A percentile compares a stretch with the other conserved stretches of the same genome.
Conservation (phyloP, 2,329 filamentous ascomycete genomes). For the Pseudonectria foliicola region DNA sequence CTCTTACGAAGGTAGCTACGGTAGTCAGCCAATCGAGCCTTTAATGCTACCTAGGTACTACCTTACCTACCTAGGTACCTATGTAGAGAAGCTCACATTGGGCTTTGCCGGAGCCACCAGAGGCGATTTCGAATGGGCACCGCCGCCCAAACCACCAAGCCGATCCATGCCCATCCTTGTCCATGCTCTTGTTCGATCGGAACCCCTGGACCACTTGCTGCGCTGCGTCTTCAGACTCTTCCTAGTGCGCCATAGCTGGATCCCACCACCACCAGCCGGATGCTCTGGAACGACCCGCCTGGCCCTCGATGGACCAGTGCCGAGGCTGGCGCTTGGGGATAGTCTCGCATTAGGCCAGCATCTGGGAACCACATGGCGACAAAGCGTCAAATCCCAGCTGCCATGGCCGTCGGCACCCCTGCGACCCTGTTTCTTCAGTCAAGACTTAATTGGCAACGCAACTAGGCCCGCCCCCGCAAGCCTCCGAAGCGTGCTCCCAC, state of each 20-base stretch:
- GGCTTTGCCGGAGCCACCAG: no score
- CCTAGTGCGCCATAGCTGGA: not conserved
- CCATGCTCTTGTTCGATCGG: not conserved
- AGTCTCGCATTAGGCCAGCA: slow-evolving; percentile 14
- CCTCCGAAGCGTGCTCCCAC: slow-evolving; percentile 10
- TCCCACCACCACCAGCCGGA: not conserved
- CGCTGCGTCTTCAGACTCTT: slow-evolving; percentile 1
- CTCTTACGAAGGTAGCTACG: no score
- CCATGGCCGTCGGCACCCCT: slow-evolving; percentile 1
- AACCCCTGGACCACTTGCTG: not conserved
- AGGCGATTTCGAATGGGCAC: no score
- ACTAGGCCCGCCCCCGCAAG: slow-evolving; percentile 23
- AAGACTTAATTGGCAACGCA: slow-evolving; percentile 7
- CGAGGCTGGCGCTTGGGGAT: slow-evolving; percentile 13
- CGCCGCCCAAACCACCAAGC: no score
- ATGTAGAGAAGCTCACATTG: no score
- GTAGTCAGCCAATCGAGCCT: no score
- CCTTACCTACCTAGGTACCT: no score
- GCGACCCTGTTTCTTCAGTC: slow-evolving; percentile 1
- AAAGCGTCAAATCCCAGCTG: not conserved
- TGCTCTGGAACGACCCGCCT: not conserved
- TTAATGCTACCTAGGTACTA: no score
- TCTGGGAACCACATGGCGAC: no score
- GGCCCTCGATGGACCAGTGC: not conserved
- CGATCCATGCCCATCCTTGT: no score